Conservation (phyloP, 306 rosid species). For the Cicer judaicum region DNA sequence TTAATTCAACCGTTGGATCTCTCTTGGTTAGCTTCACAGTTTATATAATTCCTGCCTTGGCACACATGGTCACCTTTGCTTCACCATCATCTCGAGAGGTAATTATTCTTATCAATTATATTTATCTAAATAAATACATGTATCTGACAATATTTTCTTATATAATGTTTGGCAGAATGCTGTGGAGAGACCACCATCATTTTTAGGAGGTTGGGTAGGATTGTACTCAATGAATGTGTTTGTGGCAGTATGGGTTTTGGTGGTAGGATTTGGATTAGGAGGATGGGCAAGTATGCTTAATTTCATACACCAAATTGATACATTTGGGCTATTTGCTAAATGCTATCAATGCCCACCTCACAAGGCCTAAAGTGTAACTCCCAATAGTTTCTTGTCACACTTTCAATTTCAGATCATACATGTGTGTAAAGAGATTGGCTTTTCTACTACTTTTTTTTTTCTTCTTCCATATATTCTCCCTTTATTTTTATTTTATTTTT, state of each 20-base stretch:
- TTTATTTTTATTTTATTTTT: constrained; percentile 16
- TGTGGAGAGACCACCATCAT: constrained; percentile 85
- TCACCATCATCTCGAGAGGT: constrained; percentile 89
- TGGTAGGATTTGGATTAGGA: constrained; percentile 96
- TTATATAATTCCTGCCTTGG: constrained; percentile 94
- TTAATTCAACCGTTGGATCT: constrained; percentile 95
- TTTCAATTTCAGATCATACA: constrained; percentile 47
- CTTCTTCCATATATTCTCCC: not conserved
- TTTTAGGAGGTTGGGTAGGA: constrained; percentile 91
- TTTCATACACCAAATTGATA: constrained; percentile 73
- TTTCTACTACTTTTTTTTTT: constrained; percentile 41
- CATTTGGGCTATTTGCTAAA: constrained; percentile 87
- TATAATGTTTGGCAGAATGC: constrained; percentile 68
- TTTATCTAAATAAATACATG: no score
- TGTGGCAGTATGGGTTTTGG: constrained; percentile 90
- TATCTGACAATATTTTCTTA: no score
- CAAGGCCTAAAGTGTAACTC: constrained; percentile 59
- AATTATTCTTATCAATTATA: not conserved
- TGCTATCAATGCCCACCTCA: constrained; percentile 94
- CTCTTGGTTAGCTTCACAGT: constrained; percentile 98
- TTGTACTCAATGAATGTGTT: constrained; percentile 69
- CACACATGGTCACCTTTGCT: constrained; percentile 94
- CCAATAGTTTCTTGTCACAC: constrained; percentile 41
- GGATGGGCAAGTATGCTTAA: constrained; percentile 98
- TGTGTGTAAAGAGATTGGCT: constrained; percentile 88